Conservation (phyloP, 305 asterid species). For the Plantago coronopus region DNA sequence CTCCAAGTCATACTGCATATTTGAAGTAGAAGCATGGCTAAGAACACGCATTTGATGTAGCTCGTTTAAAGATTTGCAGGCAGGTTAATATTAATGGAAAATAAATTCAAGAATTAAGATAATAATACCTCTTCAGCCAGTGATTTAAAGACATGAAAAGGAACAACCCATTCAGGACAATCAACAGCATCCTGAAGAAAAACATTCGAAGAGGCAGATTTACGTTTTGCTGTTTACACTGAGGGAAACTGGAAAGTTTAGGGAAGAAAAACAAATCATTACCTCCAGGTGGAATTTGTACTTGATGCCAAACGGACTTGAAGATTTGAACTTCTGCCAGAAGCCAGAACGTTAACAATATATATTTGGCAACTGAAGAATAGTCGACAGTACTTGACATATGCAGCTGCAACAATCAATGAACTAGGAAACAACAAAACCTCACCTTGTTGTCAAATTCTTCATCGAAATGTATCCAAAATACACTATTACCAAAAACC, state of each 20-base stretch:
- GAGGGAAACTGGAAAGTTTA: no score
- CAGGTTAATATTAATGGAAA: slow-evolving; percentile 13
- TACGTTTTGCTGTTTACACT: neutral
- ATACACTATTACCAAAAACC: slow-evolving; percentile 77
- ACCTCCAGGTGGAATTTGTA: slow-evolving; percentile 33
- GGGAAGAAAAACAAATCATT: slow-evolving; percentile 33
- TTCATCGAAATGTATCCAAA: slow-evolving; percentile 76
- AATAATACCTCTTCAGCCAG: slow-evolving; percentile 53
- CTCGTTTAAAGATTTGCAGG: slow-evolving; percentile 1
- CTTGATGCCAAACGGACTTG: slow-evolving; percentile 14
- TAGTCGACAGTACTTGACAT: neutral
- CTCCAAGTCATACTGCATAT: slow-evolving; percentile 69
- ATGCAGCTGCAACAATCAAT: neutral
- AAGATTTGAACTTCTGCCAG: slow-evolving; percentile 58
- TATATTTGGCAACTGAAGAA: slow-evolving; percentile 4
- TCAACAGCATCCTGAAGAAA: slow-evolving; percentile 85
- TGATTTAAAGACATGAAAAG: slow-evolving; percentile 64
- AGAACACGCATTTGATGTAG: slow-evolving; percentile 9
- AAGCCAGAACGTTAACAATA: slow-evolving; percentile 15
- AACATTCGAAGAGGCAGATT: neutral
- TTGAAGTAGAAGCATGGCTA: neutral
- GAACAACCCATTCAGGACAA: slow-evolving; percentile 95
- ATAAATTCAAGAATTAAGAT: slow-evolving; percentile 10
- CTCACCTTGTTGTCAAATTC: slow-evolving; percentile 68
- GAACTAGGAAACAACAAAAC: neutral